Evolutionary conservation across 2,329 filamentous ascomycete species (phyloP), one percentile per base, ranked within the genome.

Genomic region (Fusarium cicatricum): DNA sequence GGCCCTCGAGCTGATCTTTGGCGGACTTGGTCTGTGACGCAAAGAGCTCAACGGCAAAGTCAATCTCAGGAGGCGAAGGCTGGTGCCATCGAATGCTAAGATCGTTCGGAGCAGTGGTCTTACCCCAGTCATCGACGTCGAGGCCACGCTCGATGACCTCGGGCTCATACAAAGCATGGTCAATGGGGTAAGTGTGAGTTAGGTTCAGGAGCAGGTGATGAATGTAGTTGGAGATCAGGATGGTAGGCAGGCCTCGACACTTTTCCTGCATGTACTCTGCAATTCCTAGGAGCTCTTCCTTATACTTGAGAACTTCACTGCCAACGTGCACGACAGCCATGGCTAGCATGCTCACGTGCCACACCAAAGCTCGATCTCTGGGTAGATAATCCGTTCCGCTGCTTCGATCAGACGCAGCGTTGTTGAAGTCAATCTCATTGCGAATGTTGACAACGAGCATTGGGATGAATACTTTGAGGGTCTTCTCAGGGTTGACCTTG

Each of bases 251-350:
- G 17, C 95, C 95, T 66, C 91, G 89, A 75, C 95, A 99, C 70
- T 92, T 94, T 67, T 95, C 87, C 74, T 99, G 95, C 94, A 99
- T 98, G 76, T 94, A 98, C 49, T 90, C 82, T 11, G 94, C 92
- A 72, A 99, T 94, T 58, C 92, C 90, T 62, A 97, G 91, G 2
- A 99, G 84, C 43, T 98, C 90, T 44, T 91, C 82, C 75, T 92
- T 92, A 80, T 96, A 96, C 57, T 90, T 89, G 56, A 99, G 82
- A 12, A 98, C 91, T 64, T 95, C 91, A 62, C 89, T 87, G 29
- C 95, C 95, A 39, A 99, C 92, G 69, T 99, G 95, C 3, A 99
- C 95, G 17, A 97, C 92, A 55, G 92, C 95, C 94, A 99, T 99
- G 71, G 93, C 96, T 5, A 99, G 84, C 81, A 99, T 92, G 75